Base-by-base conservation (phyloP, 352 stramenopile genomes). In the Pythium brachiatum region DNA sequence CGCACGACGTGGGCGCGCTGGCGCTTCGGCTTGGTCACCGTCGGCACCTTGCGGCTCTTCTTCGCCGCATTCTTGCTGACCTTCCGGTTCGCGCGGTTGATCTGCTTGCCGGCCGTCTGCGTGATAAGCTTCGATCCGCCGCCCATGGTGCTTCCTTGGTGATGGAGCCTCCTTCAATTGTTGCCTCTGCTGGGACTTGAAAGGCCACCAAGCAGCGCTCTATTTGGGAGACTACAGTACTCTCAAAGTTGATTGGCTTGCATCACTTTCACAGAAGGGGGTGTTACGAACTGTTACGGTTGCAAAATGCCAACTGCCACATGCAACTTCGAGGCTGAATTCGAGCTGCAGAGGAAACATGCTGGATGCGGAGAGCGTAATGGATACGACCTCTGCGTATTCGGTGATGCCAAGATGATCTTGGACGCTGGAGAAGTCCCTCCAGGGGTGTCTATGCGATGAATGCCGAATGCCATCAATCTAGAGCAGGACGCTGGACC, bases 1-100 rank as follows among this genome's bases (percentile, higher is more conserved):
- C 90, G 84, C 60, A 81, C 72, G 60, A 96, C 82, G 68, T 89
- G 75, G 13, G 83, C 88, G 62, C 94, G 95, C 39, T 89, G 50
- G 55, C 84, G 83, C 74, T 93, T 94, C 48, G 83, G 81, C 70
- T 89, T 89, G 57, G 78, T 75, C 58, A 85, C 66, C 32, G 72
- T 83, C 23, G 76, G 75, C 11, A 89, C 81, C 68, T 92, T 92
- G 62, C 81, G 79, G 69, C 74, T 84, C 69, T 88, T 69, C 68
- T 92, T 92, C 61, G 72, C 72, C 18, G 70, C 62, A 57, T 80
- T 81, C 76, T 92, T 90, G 62, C 41, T 46, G 26, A 90, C 80
- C 62, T 90, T 92, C 64, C 81, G 79, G 63, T 72, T 69, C 26
- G 79, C 72, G 54, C 81, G 81, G 65, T 84, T 76, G 25, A 83